Evolutionary conservation across 2,329 filamentous ascomycete species (phyloP).

Genomic region (Plectosphaerella sp.): DNA sequence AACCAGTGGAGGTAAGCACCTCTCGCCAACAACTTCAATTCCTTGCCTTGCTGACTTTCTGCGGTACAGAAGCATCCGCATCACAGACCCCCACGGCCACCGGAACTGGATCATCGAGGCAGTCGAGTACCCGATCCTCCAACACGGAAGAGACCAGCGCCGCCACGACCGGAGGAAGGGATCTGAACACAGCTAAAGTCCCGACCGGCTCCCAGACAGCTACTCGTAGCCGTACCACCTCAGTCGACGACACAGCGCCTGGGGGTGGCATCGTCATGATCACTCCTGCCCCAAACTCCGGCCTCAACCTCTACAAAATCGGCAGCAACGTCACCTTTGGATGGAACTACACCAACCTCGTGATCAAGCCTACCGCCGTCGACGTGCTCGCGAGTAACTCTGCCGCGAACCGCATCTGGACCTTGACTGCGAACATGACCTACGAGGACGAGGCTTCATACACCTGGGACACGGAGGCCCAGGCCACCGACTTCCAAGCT

Average conservation of each 20-base stretch:
- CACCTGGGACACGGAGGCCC: conserved; percentile 54
- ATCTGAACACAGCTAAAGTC: conserved; percentile 34
- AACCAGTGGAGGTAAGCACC: conserved; percentile 12
- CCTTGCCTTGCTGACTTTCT: not conserved
- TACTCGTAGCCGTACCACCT: conserved; percentile 20
- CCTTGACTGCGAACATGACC: conserved; percentile 60
- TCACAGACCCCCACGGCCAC: conserved; percentile 1
- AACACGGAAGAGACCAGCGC: not conserved
- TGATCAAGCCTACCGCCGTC: conserved; percentile 53
- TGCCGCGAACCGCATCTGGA: conserved; percentile 48
- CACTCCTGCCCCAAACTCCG: conserved; percentile 40
- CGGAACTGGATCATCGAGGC: conserved; percentile 3
- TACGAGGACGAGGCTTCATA: conserved; percentile 45
- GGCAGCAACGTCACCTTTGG: conserved; percentile 54
- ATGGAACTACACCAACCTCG: conserved; percentile 63
- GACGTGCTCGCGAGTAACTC: conserved; percentile 57
- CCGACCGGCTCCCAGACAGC: conserved; percentile 18
- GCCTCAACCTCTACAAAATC: conserved; percentile 54
- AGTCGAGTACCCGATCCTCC: not conserved
- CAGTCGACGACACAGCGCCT: conserved; percentile 40
- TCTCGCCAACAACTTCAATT: conserved; percentile 2
- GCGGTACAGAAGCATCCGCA: conserved; percentile 1
- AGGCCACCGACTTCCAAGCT: conserved; percentile 37
- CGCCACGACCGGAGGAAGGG: conserved; percentile 17
- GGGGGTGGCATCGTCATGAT: conserved; percentile 50